Evolutionary conservation across 139 green algal genomes (phyloP).

Genomic region (Chlorella vulgaris): DNA sequence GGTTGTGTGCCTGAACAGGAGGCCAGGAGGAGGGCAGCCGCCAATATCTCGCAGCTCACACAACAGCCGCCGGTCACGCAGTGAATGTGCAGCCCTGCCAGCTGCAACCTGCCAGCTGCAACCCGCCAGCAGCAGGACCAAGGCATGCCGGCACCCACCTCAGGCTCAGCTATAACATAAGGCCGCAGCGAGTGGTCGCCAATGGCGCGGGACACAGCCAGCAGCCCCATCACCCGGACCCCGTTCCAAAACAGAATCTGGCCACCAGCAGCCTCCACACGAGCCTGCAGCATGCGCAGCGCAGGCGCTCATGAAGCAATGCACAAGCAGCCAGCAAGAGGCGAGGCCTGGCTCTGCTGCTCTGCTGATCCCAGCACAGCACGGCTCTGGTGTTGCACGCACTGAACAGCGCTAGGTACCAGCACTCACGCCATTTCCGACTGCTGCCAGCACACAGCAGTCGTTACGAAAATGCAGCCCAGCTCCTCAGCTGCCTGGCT

Average conservation of each 20-base stretch:
- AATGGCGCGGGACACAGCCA: constrained; percentile 78
- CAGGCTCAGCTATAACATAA: constrained; percentile 70
- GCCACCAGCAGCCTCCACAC: constrained; percentile 72
- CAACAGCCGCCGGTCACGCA: not conserved
- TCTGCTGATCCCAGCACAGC: too few species aligned
- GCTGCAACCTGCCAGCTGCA: too few species aligned
- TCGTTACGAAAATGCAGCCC: too few species aligned
- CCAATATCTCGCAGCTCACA: not conserved
- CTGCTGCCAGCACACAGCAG: too few species aligned
- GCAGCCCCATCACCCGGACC: constrained; percentile 75
- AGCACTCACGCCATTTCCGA: too few species aligned
- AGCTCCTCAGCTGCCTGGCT: too few species aligned
- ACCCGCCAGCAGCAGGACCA: not conserved
- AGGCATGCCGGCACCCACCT: constrained; percentile 42
- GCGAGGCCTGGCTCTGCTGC: too few species aligned
- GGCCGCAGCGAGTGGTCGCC: constrained; percentile 69
- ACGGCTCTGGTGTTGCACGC: too few species aligned
- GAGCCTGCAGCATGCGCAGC: constrained; percentile 41
- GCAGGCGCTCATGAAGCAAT: too few species aligned
- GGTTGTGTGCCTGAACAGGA: not conserved
- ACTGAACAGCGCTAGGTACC: too few species aligned
- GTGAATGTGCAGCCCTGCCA: too few species aligned
- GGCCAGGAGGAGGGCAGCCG: not conserved
- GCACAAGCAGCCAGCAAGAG: too few species aligned
- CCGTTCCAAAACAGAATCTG: constrained; percentile 83